Evolutionary conservation across 106 monocot genomes (phyloP), one percentile per base, ranked within the genome.

Genomic region (Ottelia alismoides): DNA sequence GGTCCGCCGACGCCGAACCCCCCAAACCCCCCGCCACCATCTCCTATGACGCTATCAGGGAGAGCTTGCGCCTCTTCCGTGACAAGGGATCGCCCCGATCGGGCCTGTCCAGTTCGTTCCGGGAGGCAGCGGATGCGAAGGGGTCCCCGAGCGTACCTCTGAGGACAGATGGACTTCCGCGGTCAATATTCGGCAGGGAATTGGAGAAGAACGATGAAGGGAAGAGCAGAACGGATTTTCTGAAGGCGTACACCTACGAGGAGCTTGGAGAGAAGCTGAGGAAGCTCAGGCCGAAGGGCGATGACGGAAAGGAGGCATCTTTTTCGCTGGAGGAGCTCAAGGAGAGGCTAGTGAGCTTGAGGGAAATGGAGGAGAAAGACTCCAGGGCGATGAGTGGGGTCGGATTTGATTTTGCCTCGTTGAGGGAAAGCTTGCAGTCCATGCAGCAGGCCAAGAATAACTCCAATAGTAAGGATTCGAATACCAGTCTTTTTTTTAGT

Each of bases 231-330:
- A 85, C 90, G 11, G 67, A 77, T 55, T 80, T 98, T 52, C 29
- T 72, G 27, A 89, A 70, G 74, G 32, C 17, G 27, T 98, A 98
- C 49, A 64, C 45, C 20, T 57, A 65, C 6, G 78, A 79, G 1
- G 89, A 98, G 68, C 65, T 98, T 1, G 96, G 96, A 11, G 74
- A 79, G 79, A 90, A 89, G 79, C 59, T 98, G 19, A 55, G 52
- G 66, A 60, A 55, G 60, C 65, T 98, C 2, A 31, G 70, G 5
- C 68, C 68, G 32, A 54, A 74, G 60, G 28, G 79, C 74, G 61
- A 69, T 26, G 1, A 56, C 31, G 69, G 74, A 14, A n/a, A n/a
- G n/a, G n/a, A n/a, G n/a, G n/a, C n/a, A n/a, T 70, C 68, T 62
- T 98, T 89, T 57, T 82, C 85, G 2, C 52, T 90, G 25, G 29